A percentile compares a stretch with the other conserved stretches of the same genome.
Conservation (phyloP, 345 rosid species). For the Eucalyptus regnans region DNA sequence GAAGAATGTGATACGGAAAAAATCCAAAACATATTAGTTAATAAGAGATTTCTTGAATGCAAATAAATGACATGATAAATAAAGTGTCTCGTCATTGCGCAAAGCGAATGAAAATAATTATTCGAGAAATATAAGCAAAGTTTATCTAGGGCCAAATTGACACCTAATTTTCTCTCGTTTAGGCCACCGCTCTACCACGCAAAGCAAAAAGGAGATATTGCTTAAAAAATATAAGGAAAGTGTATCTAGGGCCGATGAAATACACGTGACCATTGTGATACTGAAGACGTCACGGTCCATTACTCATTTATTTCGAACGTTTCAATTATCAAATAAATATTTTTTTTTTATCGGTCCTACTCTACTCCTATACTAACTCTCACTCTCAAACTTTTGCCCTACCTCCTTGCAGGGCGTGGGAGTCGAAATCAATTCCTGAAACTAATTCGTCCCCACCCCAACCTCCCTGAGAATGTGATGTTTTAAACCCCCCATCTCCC, state of each 20-base stretch:
- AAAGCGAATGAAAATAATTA: not conserved
- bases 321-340: not conserved
- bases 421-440: too few relatives aligned
- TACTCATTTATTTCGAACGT: not conserved
- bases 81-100: not conserved
- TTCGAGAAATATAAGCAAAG: not conserved
- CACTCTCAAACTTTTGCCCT: too few relatives aligned
- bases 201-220: not conserved
- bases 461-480: too few relatives aligned
- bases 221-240: not conserved
- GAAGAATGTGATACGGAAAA: not conserved
- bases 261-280: not conserved
- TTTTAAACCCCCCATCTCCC: too few relatives aligned
- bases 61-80: too few relatives aligned
- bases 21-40: too few relatives aligned
- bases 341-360: too few relatives aligned
- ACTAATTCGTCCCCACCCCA: too few relatives aligned
- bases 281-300: fast-evolving
- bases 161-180: not conserved
- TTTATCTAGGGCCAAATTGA: not conserved
- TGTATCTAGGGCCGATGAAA: not conserved
- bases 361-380: too few relatives aligned
- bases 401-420: too few relatives aligned
- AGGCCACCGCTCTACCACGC: not conserved
- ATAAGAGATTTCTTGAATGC: too few relatives aligned